Conservation (phyloP, 116 monocot genomes). For the Iris pallida region DNA sequence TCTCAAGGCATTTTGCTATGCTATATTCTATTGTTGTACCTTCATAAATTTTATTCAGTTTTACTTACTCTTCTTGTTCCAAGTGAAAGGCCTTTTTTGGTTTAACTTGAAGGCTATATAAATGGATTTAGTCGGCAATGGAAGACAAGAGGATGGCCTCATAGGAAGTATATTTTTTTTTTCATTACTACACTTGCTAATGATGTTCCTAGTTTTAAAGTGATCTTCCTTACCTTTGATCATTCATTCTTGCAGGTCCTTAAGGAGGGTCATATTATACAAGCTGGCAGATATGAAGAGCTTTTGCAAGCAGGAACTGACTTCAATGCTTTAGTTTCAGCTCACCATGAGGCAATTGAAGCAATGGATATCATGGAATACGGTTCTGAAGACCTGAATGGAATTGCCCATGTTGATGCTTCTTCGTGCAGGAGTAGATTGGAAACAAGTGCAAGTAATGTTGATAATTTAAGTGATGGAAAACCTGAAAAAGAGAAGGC, state of each 20-base stretch:
- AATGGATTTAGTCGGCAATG: too few relatives aligned
- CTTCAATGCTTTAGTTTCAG: slow-evolving; percentile 84
- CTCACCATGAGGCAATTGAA: slow-evolving; percentile 95
- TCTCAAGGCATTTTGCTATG: too few relatives aligned
- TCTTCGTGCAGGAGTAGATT: slow-evolving; percentile 23
- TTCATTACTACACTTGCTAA: not conserved
- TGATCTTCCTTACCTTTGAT: slow-evolving; percentile 10
- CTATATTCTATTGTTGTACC: too few relatives aligned
- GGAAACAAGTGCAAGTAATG: slow-evolving; percentile 33
- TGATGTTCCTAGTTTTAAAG: not conserved
- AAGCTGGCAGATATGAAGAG: slow-evolving; percentile 92
- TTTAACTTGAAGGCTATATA: too few relatives aligned
- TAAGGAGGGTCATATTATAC: slow-evolving; percentile 80
- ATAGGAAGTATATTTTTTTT: not conserved
- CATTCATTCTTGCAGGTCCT: slow-evolving; percentile 56
- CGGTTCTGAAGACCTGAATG: slow-evolving; percentile 43
- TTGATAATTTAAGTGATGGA: slow-evolving; percentile 38
- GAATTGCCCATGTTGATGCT: slow-evolving; percentile 21
- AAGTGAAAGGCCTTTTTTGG: too few relatives aligned
- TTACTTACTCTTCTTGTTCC: too few relatives aligned
- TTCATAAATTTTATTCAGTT: too few relatives aligned
- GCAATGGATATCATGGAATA: slow-evolving; percentile 76
- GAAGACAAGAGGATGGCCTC: too few relatives aligned
- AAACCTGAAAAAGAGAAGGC: slow-evolving; percentile 35
- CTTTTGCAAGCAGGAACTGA: slow-evolving; percentile 94